Evolutionary conservation across 164 flowering plant species (phyloP), one percentile per base, ranked within the genome.

Genomic region (Umbellularia californica): DNA sequence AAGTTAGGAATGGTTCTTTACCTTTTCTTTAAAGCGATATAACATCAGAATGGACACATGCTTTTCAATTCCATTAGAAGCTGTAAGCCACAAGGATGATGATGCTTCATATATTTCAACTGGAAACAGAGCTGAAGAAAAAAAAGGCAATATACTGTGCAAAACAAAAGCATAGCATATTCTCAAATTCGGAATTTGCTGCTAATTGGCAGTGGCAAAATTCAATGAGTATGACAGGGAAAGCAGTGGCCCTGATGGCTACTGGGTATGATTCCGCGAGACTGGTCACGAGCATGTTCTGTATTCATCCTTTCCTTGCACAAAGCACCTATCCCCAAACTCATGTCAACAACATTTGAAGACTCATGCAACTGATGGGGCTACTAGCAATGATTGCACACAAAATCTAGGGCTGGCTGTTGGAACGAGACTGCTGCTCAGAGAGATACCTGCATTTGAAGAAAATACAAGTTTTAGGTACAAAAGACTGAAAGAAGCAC

Each of bases 401-500:
- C 50, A 67, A 27, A 58, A 71, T 12, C 65, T 71, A 71, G 20
- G 24, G 58, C 28, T n/a, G 70, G 70, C 73, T 17, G 79, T 82
- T 82, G 23, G 74, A 77, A 52, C 69, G 68, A 13, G 85, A 81
- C 77, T 85, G 87, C 84, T 85, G 87, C 84, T 85, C 89, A 51
- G 70, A 41, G 20, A 88, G 87, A 77, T 86, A 88, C 84, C 90
- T 88, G 58, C 73, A 78, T 47, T n/a, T 9, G 25, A 73, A 23
- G 2, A 73, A 58, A 28, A 27, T 24, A 58, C 72, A 70, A 24
- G n/a, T 50, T 24, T 70, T 9, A 50, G 23, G 28, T 23, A 23
- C 12, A 11, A 2, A 20, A 55, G n/a, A 4, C n/a, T 55, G n/a
- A 20, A 55, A 55, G 60, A 5, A 15, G n/a, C 6, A 20, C 60